Base-by-base conservation (phyloP, 352 stramenopile genomes). In the Pythium scleroteichum region DNA sequence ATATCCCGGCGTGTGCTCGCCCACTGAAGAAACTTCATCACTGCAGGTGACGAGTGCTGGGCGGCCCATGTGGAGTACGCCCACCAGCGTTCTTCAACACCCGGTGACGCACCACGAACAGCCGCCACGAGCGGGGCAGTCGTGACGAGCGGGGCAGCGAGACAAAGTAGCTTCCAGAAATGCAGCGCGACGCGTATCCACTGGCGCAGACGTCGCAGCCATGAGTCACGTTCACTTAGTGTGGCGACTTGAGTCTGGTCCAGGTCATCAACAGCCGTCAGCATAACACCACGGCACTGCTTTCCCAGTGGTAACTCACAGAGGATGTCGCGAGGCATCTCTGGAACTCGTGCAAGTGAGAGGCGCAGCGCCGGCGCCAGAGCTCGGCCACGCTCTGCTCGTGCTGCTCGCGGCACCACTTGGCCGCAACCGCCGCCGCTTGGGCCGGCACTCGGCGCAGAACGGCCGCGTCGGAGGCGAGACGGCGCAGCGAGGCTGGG, bases 21-120 rank as follows among this genome's bases (percentile, higher is more conserved):
- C 96, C 96, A 99, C 75, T 99, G 96, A 39, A 93, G 78, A 47
- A 98, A 93, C 76, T 99, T 99, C 72, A 98, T 94, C 62, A 97
- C 90, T 4, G 87, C 84, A 2, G 96, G 96, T 14, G 95, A 97
- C 51, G 79, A 79, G 40, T 59, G 72, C 57, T 89, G 68, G 19
- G 85, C 82, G 6, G 78, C 49, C 72, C 76, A 89, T 16, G 90
- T 35, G 7, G 84, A 75, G 27, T 88, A 68, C 16, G 66, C 67
- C 86, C 87, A 95, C 83, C 82, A 94, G 27, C 67, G 62, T 16
- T 79, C 29, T 40, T 78, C 69, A n/a, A 88, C 23, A 0, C 67
- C 41, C 12, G 76, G 64, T 9, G 61, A 42, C 5, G 71, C 54
- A 0, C 66, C 68, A 16, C 69, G 66, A 17, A 52, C 42, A 5